phyloP scores from a whole-genome alignment of 2,329 filamentous ascomycete genomes.

The Simplicillium sp. region DNA sequence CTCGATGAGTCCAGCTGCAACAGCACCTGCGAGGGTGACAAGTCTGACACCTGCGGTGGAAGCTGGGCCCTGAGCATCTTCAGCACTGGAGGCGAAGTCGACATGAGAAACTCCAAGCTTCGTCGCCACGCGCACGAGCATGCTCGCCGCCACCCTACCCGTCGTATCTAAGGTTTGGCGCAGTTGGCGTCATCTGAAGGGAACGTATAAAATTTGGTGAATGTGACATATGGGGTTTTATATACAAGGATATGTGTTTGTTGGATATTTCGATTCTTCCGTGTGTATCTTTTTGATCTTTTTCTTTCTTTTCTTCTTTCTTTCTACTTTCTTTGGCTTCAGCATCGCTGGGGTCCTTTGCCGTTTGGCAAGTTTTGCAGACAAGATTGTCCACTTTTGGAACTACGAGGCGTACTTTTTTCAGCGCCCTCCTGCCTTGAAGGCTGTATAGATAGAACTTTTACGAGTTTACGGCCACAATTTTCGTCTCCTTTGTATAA shows the following conservation, averaged over 20 bases:
- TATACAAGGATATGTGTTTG: not conserved
- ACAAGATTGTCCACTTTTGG: not conserved
- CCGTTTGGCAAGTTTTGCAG: not conserved
- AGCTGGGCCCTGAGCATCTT: constrained; percentile 34
- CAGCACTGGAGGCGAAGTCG: constrained; percentile 23
- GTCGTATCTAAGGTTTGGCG: constrained; percentile 14
- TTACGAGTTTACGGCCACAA: not conserved
- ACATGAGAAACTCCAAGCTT: constrained; percentile 14
- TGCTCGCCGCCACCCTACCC: constrained; percentile 20
- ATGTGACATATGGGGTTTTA: not conserved
- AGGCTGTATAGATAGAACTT: not conserved
- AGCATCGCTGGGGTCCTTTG: no score
- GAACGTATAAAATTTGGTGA: not conserved
- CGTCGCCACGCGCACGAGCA: constrained; percentile 29
- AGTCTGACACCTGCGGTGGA: constrained; percentile 40
- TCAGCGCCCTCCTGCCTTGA: not conserved
- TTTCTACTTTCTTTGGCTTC: not conserved
- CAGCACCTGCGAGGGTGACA: constrained; percentile 39
- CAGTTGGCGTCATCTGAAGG: no score
- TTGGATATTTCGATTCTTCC: constrained; percentile 8
- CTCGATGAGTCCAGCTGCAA: constrained; percentile 35
- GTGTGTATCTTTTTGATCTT: constrained; percentile 3
- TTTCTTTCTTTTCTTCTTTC: not conserved
- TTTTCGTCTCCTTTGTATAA: not conserved
- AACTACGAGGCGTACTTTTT: not conserved